Conservation (phyloP, 768 basidiomycete genomes). For the Leccinum uliginosum region DNA sequence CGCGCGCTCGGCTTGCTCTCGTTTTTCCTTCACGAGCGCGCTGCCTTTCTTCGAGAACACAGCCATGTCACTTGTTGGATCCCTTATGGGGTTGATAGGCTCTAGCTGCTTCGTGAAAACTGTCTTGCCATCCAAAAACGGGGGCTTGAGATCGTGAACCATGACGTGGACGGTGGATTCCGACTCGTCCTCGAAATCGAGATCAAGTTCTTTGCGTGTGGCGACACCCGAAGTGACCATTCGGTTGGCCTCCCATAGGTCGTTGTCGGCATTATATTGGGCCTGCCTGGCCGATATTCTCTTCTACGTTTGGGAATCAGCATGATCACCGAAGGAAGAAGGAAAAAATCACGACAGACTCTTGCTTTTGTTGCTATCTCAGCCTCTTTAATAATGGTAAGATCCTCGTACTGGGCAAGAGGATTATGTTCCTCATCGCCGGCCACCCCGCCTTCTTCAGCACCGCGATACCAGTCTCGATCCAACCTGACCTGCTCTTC, state of each 20-base stretch:
- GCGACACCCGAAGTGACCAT: slow-evolving; percentile 96
- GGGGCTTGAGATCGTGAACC: slow-evolving; percentile 95
- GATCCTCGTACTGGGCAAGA: slow-evolving; percentile 88
- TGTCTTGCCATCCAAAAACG: slow-evolving; percentile 94
- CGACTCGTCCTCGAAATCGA: slow-evolving; percentile 95
- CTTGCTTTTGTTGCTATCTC: slow-evolving; percentile 75
- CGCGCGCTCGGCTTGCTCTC: slow-evolving; percentile 93
- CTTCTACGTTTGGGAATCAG: slow-evolving; percentile 45
- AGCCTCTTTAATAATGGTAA: slow-evolving; percentile 60
- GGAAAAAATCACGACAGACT: slow-evolving; percentile 37
- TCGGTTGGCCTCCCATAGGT: slow-evolving; percentile 97
- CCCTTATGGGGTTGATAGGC: slow-evolving; percentile 94
- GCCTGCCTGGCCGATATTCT: slow-evolving; percentile 93
- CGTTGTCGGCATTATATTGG: slow-evolving; percentile 98
- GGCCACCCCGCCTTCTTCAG: slow-evolving; percentile 81
- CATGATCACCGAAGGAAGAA: neutral
- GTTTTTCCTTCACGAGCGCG: slow-evolving; percentile 87
- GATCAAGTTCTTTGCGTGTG: slow-evolving; percentile 78
- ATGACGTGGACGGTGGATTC: slow-evolving; percentile 97
- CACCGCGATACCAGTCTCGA: slow-evolving; percentile 94
- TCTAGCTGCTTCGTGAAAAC: slow-evolving; percentile 97
- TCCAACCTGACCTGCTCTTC: slow-evolving; percentile 92
- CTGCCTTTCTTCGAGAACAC: slow-evolving; percentile 97
- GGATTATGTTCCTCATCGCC: slow-evolving; percentile 93
- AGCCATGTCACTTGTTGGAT: slow-evolving; percentile 92